A percentile compares a stretch with the other conserved stretches of the same genome.
Evolutionary conservation across 352 stramenopile species (phyloP).

Genomic region (Phytophthora palmivora): DNA sequence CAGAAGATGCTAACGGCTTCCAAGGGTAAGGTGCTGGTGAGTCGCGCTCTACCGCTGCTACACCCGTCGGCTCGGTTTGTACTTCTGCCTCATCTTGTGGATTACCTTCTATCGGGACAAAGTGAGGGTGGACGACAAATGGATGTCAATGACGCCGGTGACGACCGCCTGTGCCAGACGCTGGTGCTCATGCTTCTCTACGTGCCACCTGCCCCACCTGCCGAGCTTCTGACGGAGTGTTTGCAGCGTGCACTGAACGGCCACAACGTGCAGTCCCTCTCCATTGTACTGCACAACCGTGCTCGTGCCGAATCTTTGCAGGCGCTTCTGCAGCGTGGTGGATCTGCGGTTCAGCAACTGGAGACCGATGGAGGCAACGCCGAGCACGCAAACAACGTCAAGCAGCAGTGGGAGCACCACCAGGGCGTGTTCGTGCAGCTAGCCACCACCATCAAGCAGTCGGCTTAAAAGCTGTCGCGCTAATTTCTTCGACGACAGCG

Average conservation of each 20-base stretch:
- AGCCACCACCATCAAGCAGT: constrained; percentile 82
- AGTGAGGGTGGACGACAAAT: constrained; percentile 41
- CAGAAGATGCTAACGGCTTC: constrained; percentile 57
- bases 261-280: constrained; percentile 67
- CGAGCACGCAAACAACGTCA: constrained; percentile 44
- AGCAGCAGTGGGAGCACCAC: constrained; percentile 66
- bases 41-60: constrained; percentile 75
- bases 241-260: constrained; percentile 61
- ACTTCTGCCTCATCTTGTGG: constrained; percentile 71
- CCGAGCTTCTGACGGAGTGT: constrained; percentile 72
- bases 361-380: constrained; percentile 29
- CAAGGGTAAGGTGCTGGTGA: constrained; percentile 84
- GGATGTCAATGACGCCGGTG: constrained; percentile 45
- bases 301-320: constrained; percentile 75
- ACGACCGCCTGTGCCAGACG: constrained; percentile 78
- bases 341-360: constrained; percentile 59
- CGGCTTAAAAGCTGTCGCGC: constrained; percentile 35
- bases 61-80: constrained; percentile 84
- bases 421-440: constrained; percentile 79
- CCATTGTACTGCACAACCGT: constrained; percentile 79
- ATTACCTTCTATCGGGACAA: constrained; percentile 60
- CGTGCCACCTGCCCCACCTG: constrained; percentile 70
- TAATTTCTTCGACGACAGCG: constrained; percentile 24
- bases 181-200: constrained; percentile 85
- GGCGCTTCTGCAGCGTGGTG: constrained; percentile 76